These are phyloP conservation scores for Flaveria trinervia DNA, from an alignment of 129 eudicot genomes.

Conservation along the genomic window DNA sequence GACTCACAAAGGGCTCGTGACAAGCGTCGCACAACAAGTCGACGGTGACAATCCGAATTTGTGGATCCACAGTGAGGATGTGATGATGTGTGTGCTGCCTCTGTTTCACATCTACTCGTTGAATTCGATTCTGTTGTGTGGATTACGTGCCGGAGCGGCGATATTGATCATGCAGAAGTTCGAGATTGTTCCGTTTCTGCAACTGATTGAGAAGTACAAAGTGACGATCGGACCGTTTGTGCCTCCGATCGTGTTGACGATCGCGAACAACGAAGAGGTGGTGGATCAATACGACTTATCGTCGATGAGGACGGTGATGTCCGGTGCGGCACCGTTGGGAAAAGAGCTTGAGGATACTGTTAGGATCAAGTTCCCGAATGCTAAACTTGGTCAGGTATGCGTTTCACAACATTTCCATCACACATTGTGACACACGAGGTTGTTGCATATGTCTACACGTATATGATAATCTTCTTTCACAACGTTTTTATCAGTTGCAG, in stretches of 20 bases:
- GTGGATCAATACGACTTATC: slow-evolving; percentile 71
- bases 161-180: slow-evolving; percentile 85
- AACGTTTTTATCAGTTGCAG: too few relatives aligned
- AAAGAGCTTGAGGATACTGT: slow-evolving; percentile 90
- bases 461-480: neutral
- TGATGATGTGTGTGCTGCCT: slow-evolving; percentile 74
- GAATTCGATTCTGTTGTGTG: slow-evolving; percentile 75
- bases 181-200: slow-evolving; percentile 66
- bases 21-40: slow-evolving; percentile 96
- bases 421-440: neutral
- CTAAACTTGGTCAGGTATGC: slow-evolving; percentile 89
- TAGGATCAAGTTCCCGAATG: slow-evolving; percentile 75
- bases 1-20: slow-evolving; percentile 84
- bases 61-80: slow-evolving; percentile 76
- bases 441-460: slow-evolving; percentile 19
- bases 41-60: slow-evolving; percentile 93
- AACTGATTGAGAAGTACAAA: slow-evolving; percentile 63
- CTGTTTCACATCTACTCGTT: slow-evolving; percentile 81
- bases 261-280: slow-evolving; percentile 60
- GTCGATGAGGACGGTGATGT: slow-evolving; percentile 71
- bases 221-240: slow-evolving; percentile 90
- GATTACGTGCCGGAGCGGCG: slow-evolving; percentile 80
- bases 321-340: slow-evolving; percentile 97
- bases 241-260: slow-evolving; percentile 89
- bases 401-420: neutral